Conservation (phyloP, 1,284 basidiomycete species). For the Marasmius tenuissimus region DNA sequence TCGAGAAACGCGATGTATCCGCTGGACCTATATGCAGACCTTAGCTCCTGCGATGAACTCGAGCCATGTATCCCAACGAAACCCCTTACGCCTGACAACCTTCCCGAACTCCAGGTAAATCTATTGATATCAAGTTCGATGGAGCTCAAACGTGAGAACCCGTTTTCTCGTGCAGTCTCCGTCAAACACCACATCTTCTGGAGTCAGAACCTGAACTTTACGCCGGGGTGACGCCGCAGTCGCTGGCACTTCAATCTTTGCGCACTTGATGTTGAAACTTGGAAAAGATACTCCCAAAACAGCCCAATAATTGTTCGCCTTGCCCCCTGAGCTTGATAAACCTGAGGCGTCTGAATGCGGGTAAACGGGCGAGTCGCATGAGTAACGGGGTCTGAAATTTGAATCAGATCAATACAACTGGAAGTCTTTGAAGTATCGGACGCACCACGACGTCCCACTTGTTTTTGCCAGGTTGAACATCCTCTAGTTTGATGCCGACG, state of each 20-base stretch:
- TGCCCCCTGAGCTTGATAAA: background rate
- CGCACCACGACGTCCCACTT: background rate
- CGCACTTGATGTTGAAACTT: background rate
- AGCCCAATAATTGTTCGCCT: background rate
- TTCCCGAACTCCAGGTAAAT: background rate
- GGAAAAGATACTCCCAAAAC: background rate
- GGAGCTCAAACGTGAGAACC: background rate
- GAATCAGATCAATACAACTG: background rate
- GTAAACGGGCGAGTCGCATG: background rate
- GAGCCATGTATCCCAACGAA: no score
- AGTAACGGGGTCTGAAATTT: background rate
- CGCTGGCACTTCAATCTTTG: background rate
- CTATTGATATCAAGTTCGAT: background rate
- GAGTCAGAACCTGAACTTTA: background rate
- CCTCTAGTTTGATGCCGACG: background rate
- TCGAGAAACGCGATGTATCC: no score
- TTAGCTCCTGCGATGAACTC: no score
- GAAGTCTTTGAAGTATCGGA: background rate
- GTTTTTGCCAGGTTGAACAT: background rate
- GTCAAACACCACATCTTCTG: background rate
- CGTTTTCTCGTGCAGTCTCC: background rate
- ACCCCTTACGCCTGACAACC: no score
- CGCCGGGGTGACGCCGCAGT: background rate
- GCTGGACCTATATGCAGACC: no score
- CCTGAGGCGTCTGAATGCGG: background rate